Evolutionary conservation across 2,329 filamentous ascomycete species (phyloP).

Genomic region (Teratosphaeria destructans): DNA sequence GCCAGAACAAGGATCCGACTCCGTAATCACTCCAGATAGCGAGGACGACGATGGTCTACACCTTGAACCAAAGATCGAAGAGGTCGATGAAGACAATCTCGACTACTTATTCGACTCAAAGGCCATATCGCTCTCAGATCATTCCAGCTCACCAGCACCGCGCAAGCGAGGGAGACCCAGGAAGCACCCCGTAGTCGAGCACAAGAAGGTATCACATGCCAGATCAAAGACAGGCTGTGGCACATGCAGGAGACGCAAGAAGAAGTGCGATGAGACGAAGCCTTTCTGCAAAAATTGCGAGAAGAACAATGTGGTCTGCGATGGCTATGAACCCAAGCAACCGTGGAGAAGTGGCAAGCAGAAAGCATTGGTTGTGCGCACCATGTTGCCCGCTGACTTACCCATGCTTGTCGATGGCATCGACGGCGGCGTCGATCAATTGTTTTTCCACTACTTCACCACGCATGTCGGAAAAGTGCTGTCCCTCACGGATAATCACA

Average conservation of each 20-base stretch:
- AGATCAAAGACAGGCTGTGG: slow-evolving; percentile 49
- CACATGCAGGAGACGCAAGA: slow-evolving; percentile 50
- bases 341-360: slow-evolving; percentile 81
- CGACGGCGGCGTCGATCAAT: slow-evolving; percentile 66
- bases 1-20: slow-evolving; percentile 8
- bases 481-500: slow-evolving; percentile 68
- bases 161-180: slow-evolving; percentile 61
- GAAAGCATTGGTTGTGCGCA: slow-evolving; percentile 31
- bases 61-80: slow-evolving; percentile 45
- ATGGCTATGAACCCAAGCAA: slow-evolving; percentile 78
- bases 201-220: slow-evolving; percentile 67
- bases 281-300: slow-evolving; percentile 65
- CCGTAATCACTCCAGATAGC: slow-evolving; percentile 14
- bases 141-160: slow-evolving; percentile 25
- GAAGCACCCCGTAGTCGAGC: slow-evolving; percentile 58
- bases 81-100: slow-evolving; percentile 36
- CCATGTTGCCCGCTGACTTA: slow-evolving; percentile 34
- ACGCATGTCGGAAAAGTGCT: slow-evolving; percentile 68
- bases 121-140: slow-evolving; percentile 20
- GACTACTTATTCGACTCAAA: slow-evolving; percentile 21
- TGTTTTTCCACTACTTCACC: slow-evolving; percentile 77
- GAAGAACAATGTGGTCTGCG: slow-evolving; percentile 86
- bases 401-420: slow-evolving; percentile 65
- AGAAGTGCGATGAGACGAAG: slow-evolving; percentile 47
- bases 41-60: slow-evolving; percentile 12